phyloP scores from a whole-genome alignment of 2,329 filamentous ascomycete genomes.

The Trichoderma koningiopsis region DNA sequence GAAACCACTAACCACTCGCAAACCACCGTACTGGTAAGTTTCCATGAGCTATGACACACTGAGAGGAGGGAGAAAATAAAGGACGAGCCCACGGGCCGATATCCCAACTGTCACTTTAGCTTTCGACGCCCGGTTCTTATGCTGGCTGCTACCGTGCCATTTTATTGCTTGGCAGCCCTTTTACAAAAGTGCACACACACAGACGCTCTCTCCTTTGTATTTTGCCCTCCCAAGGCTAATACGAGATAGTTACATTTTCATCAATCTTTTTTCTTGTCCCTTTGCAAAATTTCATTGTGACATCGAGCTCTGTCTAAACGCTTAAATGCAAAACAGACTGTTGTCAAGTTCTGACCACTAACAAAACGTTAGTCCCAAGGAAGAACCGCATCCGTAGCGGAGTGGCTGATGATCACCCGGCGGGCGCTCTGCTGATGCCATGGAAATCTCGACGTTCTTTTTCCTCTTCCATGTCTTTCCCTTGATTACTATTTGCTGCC shows the following conservation, averaged over 20 bases:
- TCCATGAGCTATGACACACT: background rate
- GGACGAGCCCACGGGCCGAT: background rate
- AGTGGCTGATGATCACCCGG: slow-evolving; percentile 6
- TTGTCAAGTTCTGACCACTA: slow-evolving; percentile 11
- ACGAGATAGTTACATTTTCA: background rate
- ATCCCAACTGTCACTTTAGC: background rate
- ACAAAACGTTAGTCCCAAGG: background rate
- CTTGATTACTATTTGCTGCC: background rate
- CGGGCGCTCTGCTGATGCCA: background rate
- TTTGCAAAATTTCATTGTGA: background rate
- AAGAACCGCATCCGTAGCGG: background rate
- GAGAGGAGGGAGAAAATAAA: background rate
- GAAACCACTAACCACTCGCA: background rate
- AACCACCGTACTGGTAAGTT: background rate
- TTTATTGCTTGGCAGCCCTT: background rate
- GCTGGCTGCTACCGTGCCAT: background rate
- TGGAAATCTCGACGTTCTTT: background rate
- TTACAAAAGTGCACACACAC: background rate
- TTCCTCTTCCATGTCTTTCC: background rate
- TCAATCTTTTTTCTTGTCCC: background rate
- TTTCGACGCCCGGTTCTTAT: background rate
- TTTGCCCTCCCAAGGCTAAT: background rate
- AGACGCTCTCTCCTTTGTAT: background rate
- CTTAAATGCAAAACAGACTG: background rate
- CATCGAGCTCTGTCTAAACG: background rate